Conservation (phyloP, 2,329 filamentous ascomycete species). For the Incumbomyces delicatus region DNA sequence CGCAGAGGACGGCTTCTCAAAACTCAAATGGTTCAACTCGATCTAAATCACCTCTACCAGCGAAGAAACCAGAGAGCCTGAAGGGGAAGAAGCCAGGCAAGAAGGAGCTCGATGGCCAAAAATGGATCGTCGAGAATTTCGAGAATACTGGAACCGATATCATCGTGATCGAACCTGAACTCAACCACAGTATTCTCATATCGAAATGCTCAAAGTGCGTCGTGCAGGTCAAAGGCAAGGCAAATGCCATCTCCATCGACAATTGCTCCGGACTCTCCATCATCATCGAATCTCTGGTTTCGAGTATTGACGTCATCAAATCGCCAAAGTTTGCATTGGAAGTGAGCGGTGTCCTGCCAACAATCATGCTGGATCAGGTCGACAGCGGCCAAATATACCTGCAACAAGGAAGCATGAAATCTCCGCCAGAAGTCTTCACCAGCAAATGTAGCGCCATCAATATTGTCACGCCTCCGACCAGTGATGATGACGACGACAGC, state of each 20-base stretch:
- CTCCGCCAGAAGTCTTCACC: conserved; percentile 62
- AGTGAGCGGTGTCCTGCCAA: conserved; percentile 75
- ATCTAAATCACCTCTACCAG: conserved; percentile 77
- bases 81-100: conserved; percentile 70
- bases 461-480: conserved; percentile 65
- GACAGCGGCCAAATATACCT: conserved; percentile 85
- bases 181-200: conserved; percentile 85
- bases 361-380: conserved; percentile 83
- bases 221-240: conserved; percentile 82
- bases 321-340: conserved; percentile 90
- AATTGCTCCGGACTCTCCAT: conserved; percentile 78
- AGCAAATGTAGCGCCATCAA: conserved; percentile 85
- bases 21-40: conserved; percentile 47
- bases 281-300: conserved; percentile 80
- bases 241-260: conserved; percentile 92
- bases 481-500: conserved; percentile 63
- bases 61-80: conserved; percentile 79
- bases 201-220: conserved; percentile 85
- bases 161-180: conserved; percentile 69
- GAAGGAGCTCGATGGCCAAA: conserved; percentile 75
- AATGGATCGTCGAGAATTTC: conserved; percentile 94
- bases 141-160: conserved; percentile 61
- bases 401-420: conserved; percentile 63
- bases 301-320: conserved; percentile 90
- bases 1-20: conserved; percentile 44